These are phyloP conservation scores for Lobosporangium transversale DNA, from an alignment of 192 early-diverging fungal genomes.

Conservation along the genomic window DNA sequence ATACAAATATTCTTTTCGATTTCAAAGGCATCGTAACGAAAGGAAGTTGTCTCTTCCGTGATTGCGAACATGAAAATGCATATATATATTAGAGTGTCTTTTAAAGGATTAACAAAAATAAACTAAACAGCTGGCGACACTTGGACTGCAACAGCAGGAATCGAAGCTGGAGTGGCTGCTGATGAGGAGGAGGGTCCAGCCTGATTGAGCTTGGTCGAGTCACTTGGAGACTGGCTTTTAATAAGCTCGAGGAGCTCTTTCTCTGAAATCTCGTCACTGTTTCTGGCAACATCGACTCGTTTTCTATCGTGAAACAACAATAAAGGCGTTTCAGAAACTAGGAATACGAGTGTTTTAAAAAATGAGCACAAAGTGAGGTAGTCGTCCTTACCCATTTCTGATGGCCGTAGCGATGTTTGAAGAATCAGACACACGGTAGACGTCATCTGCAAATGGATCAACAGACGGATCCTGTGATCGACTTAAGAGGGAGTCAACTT, in stretches of 20 bases:
- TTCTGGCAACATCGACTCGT: not conserved
- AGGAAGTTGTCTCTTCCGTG: too few species aligned
- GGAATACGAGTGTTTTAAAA: not conserved
- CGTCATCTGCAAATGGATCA: constrained; percentile 15
- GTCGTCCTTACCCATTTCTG: constrained; percentile 18
- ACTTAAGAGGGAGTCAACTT: not conserved
- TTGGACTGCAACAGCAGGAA: not conserved
- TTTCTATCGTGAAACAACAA: not conserved
- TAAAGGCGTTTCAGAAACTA: too few species aligned
- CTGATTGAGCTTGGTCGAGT: not conserved
- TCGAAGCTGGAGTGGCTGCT: not conserved
- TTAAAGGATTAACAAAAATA: too few species aligned
- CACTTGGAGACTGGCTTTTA: too few species aligned
- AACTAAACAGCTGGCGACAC: not conserved
- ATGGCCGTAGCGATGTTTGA: constrained; percentile 4
- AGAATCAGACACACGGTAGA: not conserved
- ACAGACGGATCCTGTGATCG: not conserved
- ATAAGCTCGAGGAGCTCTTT: too few species aligned
- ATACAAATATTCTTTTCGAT: too few species aligned
- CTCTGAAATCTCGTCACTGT: not conserved
- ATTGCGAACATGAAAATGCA: too few species aligned
- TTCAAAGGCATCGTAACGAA: too few species aligned
- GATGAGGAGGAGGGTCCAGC: not conserved
- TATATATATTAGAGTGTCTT: not conserved
- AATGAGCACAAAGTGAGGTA: too few species aligned